These are phyloP conservation scores for Termitomyces sp. DNA, from an alignment of 1,284 basidiomycete species.

Conservation along the genomic window DNA sequence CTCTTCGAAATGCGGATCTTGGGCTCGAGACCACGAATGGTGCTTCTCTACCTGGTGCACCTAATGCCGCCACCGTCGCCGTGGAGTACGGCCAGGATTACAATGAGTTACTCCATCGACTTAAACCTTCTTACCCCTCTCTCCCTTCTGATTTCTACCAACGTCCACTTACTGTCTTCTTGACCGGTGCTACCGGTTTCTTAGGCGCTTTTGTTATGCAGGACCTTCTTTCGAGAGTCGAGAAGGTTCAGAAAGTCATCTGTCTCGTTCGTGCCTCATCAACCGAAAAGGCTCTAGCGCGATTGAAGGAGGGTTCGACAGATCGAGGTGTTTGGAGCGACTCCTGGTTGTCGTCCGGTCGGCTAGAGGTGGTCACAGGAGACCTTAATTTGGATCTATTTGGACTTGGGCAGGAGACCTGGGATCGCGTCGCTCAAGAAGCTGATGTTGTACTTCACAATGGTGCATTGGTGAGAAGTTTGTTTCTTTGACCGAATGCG, in stretches of 20 bases:
- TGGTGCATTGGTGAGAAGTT: conserved; percentile 78
- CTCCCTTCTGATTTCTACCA: conserved; percentile 49
- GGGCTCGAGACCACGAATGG: conserved; percentile 45
- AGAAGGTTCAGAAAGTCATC: conserved; percentile 80
- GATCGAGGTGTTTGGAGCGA: conserved; percentile 94
- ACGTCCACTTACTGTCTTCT: conserved; percentile 74
- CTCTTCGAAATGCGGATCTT: conserved; percentile 75
- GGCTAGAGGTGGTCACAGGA: conserved; percentile 84
- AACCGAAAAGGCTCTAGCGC: conserved; percentile 58
- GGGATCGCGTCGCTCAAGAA: conserved; percentile 69
- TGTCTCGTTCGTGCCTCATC: conserved; percentile 83
- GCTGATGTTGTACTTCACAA: conserved; percentile 91
- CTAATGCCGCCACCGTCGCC: conserved; percentile 22
- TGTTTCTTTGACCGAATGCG: neutral
- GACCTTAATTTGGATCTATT: conserved; percentile 79
- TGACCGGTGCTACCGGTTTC: conserved; percentile 97
- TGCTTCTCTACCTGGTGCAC: conserved; percentile 11
- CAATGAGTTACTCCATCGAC: conserved; percentile 53
- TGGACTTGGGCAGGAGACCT: conserved; percentile 66
- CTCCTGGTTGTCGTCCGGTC: conserved; percentile 67
- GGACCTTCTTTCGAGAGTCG: conserved; percentile 67
- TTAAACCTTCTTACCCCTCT: conserved; percentile 58
- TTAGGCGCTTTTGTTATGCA: conserved; percentile 90
- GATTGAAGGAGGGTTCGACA: conserved; percentile 73
- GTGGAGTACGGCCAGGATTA: conserved; percentile 82